Conservation (phyloP, 1,284 basidiomycete genomes). For the Tilletia setariae region DNA sequence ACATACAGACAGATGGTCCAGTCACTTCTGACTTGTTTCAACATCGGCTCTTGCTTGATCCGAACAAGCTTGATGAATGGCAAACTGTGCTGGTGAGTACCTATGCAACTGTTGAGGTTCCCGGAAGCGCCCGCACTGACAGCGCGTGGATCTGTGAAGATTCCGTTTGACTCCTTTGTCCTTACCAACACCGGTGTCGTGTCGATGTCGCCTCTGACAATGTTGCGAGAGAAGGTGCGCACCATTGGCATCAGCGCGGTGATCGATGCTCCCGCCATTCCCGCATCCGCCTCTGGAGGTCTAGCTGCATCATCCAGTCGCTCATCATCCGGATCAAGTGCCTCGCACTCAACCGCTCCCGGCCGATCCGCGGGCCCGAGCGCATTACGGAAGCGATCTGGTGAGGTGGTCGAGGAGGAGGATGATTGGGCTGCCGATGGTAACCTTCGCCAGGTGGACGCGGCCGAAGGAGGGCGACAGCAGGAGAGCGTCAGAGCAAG, state of each 20-base stretch:
- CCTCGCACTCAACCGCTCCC: constrained; percentile 25
- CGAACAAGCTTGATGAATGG: constrained; percentile 68
- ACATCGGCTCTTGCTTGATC: constrained; percentile 74
- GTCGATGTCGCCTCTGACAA: constrained; percentile 64
- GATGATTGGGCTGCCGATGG: constrained; percentile 19
- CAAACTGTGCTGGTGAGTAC: constrained; percentile 72
- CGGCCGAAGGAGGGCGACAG: constrained; percentile 8
- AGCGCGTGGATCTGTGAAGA: no score
- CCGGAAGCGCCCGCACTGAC: no score
- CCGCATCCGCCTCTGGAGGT: neutral
- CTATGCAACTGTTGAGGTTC: no score
- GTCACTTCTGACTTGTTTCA: constrained; percentile 74
- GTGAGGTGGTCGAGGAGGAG: neutral
- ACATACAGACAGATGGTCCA: constrained; percentile 76
- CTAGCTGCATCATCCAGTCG: constrained; percentile 25
- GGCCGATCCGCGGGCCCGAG: constrained; percentile 17
- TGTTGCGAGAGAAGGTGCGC: constrained; percentile 71
- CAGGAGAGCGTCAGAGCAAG: neutral
- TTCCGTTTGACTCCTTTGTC: constrained; percentile 76
- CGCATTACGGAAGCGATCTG: neutral
- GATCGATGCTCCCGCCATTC: constrained; percentile 33
- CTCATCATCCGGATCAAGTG: constrained; percentile 22
- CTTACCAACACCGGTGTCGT: constrained; percentile 78
- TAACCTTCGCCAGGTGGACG: constrained; percentile 13
- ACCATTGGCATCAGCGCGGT: constrained; percentile 72